phyloP scores from a whole-genome alignment of 352 stramenopile genomes.

The Globisporangium nodosum region DNA sequence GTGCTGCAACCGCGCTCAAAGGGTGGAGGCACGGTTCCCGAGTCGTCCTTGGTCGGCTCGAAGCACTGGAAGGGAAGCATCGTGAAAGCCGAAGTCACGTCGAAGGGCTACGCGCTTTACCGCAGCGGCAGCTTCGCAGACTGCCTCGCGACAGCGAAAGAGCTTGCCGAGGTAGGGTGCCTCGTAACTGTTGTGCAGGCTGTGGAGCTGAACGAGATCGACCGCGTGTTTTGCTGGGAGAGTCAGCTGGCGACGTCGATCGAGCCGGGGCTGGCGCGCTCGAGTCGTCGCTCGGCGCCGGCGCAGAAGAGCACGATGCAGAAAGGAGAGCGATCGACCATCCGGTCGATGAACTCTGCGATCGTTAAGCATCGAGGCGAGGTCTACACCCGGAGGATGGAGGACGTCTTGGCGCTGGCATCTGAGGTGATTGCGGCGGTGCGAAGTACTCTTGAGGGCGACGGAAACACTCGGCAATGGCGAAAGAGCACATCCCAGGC shows the following conservation, averaged over 20 bases:
- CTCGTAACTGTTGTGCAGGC: conserved; percentile 35
- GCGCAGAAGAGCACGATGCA: conserved; percentile 23
- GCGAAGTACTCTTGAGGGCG: conserved; percentile 16
- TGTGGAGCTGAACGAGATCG: conserved; percentile 27
- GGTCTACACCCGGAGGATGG: conserved; percentile 7
- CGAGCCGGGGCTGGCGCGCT: conserved; percentile 39
- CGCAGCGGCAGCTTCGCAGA: conserved; percentile 24
- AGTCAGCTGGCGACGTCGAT: conserved; percentile 24
- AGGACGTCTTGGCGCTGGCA: conserved; percentile 22
- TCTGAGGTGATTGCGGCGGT: conserved; percentile 35
- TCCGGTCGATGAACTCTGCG: conserved; percentile 41
- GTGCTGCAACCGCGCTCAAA: conserved; percentile 55
- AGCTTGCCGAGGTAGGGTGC: conserved; percentile 35
- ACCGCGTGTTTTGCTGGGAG: conserved; percentile 49
- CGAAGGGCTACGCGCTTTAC: conserved; percentile 49
- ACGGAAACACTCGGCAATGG: conserved; percentile 18
- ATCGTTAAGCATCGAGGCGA: conserved; percentile 8
- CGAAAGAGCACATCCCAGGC: conserved; percentile 20
- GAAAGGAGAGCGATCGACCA: conserved; percentile 27
- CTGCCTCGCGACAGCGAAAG: conserved; percentile 30
- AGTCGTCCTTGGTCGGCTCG: conserved; percentile 51
- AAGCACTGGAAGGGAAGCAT: conserved; percentile 61
- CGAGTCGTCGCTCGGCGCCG: conserved; percentile 29
- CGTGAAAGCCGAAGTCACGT: conserved; percentile 32
- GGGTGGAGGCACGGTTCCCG: conserved; percentile 37